These are phyloP conservation scores for Inga laurina DNA, from an alignment of 306 rosid species.

Conservation along the genomic window DNA sequence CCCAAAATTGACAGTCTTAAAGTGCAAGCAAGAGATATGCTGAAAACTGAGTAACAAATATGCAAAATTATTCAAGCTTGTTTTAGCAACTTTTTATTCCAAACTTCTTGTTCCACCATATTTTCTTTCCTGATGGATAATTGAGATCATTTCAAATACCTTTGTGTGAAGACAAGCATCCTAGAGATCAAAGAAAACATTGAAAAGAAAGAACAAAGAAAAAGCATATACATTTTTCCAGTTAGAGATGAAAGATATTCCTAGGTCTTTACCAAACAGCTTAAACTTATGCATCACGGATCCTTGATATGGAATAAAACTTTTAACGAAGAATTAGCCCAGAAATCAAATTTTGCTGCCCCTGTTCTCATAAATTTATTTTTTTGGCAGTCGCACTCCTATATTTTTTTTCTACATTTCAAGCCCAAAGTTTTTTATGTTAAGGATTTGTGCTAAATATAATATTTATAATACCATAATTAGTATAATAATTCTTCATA, in stretches of 20 bases:
- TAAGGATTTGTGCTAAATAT: background rate
- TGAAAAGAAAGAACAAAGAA: slow-evolving; percentile 3
- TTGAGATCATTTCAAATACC: background rate
- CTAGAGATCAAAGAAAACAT: background rate
- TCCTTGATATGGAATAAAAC: slow-evolving; percentile 2
- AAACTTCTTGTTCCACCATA: background rate
- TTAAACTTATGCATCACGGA: background rate
- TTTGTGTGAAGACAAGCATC: background rate
- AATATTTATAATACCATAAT: too few species aligned
- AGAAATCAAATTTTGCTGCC: background rate
- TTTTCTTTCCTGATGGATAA: background rate
- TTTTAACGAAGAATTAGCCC: background rate
- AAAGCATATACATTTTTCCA: background rate
- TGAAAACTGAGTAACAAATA: background rate
- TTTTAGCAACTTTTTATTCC: background rate
- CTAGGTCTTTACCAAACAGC: background rate
- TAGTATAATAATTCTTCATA: too few species aligned
- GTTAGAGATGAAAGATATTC: background rate
- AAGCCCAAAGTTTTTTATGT: background rate
- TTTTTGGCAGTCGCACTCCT: background rate
- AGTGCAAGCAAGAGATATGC: background rate
- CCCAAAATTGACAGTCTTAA: background rate
- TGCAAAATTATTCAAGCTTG: background rate
- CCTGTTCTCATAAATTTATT: background rate
- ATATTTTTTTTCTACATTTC: background rate